Evolutionary conservation across 306 rosid genomes (phyloP).

Genomic region (Acacia acuminata): DNA sequence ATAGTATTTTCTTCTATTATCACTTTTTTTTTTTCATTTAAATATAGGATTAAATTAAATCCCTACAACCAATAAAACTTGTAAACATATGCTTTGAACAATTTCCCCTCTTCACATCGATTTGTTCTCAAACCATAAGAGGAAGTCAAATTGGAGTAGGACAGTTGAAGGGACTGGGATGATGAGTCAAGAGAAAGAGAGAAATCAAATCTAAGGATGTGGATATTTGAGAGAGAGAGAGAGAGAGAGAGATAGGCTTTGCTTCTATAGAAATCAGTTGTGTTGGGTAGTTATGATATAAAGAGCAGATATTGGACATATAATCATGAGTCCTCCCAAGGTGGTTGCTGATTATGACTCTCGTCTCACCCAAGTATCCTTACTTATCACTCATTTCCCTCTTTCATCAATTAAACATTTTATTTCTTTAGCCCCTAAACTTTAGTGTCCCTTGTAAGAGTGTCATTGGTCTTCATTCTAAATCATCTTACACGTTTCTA

Average conservation of each 20-base stretch:
- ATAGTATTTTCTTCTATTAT: too few relatives aligned
- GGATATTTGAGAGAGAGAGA: neutral
- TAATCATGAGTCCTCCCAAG: neutral
- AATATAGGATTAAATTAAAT: too few relatives aligned
- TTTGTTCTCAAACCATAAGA: too few relatives aligned
- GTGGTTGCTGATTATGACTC: neutral
- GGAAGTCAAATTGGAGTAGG: neutral
- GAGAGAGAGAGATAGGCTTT: neutral
- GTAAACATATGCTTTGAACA: too few relatives aligned
- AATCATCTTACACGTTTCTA: neutral
- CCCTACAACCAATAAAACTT: too few relatives aligned
- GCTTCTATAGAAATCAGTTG: neutral
- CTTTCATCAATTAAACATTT: neutral
- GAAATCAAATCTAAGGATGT: neutral
- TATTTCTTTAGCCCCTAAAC: too few relatives aligned
- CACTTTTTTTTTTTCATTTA: too few relatives aligned
- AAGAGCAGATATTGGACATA: neutral
- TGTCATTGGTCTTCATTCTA: neutral
- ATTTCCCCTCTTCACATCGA: too few relatives aligned
- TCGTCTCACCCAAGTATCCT: neutral
- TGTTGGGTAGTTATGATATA: neutral
- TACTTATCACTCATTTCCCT: neutral
- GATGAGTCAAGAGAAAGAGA: conserved; percentile 3
- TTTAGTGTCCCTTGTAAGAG: neutral
- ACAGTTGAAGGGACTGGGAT: neutral